Evolutionary conservation across 306 rosid genomes (phyloP), one percentile per base, ranked within the genome.

Genomic region (Lathyrus aphaca): DNA sequence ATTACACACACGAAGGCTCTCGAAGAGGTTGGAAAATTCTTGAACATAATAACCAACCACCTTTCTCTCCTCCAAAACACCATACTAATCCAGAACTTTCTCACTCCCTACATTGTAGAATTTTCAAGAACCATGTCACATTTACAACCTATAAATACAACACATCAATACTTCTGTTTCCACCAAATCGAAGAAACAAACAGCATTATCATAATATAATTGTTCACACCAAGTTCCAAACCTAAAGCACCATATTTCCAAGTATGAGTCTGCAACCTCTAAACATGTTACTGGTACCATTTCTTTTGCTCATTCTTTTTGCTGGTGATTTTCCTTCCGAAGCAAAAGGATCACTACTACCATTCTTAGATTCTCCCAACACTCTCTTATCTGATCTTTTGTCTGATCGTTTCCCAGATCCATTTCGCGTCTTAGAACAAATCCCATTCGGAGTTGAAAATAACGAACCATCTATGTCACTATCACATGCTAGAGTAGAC

Each of bases 401-500:
- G 82, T 63, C 80, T 2, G 84, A 82, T 30, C 79, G 67, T 8
- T 83, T 83, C 27, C 86, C 80, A 0, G 94, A 88, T 59, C 90
- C 94, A 3, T 82, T 86, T 69, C 84, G 77, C 1, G 69, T 86
- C 66, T 71, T 89, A 12, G 96, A 89, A 50, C 90, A 89, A 44
- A 71, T 78, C 11, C 92, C 96, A 16, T 67, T 73, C 8, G 87
- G 89, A 12, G 48, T 86, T 0, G 83, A 68, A 4, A 86, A 71
- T 39, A 76, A 50, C 0, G 90, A 86, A 14, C 57, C 66, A 54
- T 12, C 29, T 8, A 40, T 40, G 71, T 40, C 71, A 13, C 32
- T 86, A 3, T 80, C 86, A 18, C 81, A 68, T 2, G 84, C 79
- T 0, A 85, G 83, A 64, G 92, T 80, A 10, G 92, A 86, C 76